Base-by-base conservation (phyloP, 78 protist species). In the Salpingoeca rosetta region DNA sequence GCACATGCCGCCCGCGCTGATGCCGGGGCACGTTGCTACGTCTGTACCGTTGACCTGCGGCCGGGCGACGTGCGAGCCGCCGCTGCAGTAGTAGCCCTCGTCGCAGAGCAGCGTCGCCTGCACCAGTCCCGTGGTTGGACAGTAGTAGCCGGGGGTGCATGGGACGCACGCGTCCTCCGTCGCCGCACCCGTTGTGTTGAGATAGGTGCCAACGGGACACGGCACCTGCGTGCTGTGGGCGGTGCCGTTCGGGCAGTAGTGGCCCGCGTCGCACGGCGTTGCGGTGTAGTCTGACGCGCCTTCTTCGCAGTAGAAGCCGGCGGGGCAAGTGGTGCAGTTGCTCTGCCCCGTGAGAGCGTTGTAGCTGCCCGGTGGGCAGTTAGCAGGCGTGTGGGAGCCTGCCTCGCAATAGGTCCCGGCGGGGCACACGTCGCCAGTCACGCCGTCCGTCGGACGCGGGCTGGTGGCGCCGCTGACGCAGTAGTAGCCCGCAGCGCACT, bases 261-360 rank as follows among this genome's bases (percentile, higher is more conserved):
- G 36, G 51, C 87, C 90, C 3, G 73, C 42, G 3, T 86, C 86
- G 80, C 90, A 87, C 37, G 80, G 24, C 56, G n/a, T 65, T 35
- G 83, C 83, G n/a, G n/a, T n/a, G 86, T 35, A 79, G n/a, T 81
- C 51, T 35, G 26, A 2, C 17, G 65, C 65, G 17, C 65, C 65
- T 17, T 51, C 65, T 7, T 42, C 40, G 84, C 94, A 91, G 39
- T 3, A 26, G 83, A 44, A 76, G 27, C 94, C 94, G 0, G 85
- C 87, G 0, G 88, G 88, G 40, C 94, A 91, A 31, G 83, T 40
- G 26, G 40, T 80, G 83, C 91, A 88, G 12, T 43, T 7, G 79
- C 77, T 27, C 51, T 12, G 81, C 2, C 74, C 26, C 2, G 37
- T 7, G 3, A 35, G 57, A 37, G 12, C 44, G n/a, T 7, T 80